Conservation (phyloP, 1,139 yeast species). For the Eremothecium sinecaudum region DNA sequence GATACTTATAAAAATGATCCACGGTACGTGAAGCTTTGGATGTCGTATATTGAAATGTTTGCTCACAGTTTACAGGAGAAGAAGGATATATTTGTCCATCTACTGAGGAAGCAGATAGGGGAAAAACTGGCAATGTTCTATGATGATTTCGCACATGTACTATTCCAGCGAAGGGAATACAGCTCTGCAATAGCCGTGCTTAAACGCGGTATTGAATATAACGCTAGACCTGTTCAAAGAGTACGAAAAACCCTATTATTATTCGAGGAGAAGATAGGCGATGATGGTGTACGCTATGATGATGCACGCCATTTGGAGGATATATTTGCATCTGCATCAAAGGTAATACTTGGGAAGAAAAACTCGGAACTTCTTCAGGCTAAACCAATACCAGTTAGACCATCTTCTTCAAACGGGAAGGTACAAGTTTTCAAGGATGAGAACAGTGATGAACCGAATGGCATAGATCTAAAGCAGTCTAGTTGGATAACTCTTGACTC, state of each 20-base stretch:
- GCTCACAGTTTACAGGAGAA: constrained; percentile 11
- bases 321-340: constrained; percentile 4
- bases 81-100: constrained; percentile 57
- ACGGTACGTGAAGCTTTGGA: constrained; percentile 72
- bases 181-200: constrained; percentile 58
- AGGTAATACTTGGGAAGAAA: constrained; percentile 21
- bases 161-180: constrained; percentile 44
- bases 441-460: constrained; percentile 11
- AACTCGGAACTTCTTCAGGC: constrained; percentile 29
- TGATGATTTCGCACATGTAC: constrained; percentile 63
- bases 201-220: constrained; percentile 46
- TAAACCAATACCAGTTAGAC: constrained; percentile 13
- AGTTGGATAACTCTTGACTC: constrained; percentile 48
- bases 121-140: constrained; percentile 57
- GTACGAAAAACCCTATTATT: constrained; percentile 42
- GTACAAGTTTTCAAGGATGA: constrained; percentile 24
- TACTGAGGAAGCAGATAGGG: constrained; percentile 71
- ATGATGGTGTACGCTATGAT: constrained; percentile 5
- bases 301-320: constrained; percentile 1
- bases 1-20: constrained; percentile 70
- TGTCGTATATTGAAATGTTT: constrained; percentile 31
- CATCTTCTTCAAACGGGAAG: constrained; percentile 3
- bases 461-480: constrained; percentile 12
- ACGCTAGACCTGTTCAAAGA: constrained; percentile 58
- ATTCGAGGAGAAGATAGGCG: constrained; percentile 37